Base-by-base conservation (phyloP, 2,329 filamentous ascomycete species). In the Pyrenophora graminea region DNA sequence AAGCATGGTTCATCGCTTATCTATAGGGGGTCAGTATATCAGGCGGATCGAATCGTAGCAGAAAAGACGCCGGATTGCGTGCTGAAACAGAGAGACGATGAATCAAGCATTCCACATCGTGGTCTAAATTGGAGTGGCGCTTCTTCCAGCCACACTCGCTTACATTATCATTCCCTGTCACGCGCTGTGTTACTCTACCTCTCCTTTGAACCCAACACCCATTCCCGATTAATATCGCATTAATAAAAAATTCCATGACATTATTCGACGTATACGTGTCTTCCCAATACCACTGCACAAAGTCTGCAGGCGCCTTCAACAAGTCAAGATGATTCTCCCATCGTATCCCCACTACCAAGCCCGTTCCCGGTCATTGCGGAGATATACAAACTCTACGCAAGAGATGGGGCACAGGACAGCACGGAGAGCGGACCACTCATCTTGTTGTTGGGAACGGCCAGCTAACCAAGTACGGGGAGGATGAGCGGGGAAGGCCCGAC, bases 1-100 rank as follows among this genome's bases (percentile, higher is more conserved):
- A 68, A 64, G 58, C 48, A 65, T 15, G 67, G 64, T 62, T 58
- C 61, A 23, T 62, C 63, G 25, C 46, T 59, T n/a, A 15, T 52
- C 12, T 39, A 49, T 10, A 40, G 32, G 1, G 25, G 25, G 3
- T 49, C 42, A 15, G 30, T 34, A 5, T 40, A 49, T n/a, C 36
- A 12, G 25, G 17, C 55, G 19, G 41, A 38, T 30, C 27, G 27
- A 13, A 30, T 30, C 27, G 27, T 30, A 30, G 27, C 27, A 30
- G 10, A 10, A 30, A 27, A 30, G 10, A 13, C 27, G 12, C 27
- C 27, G 2, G 10, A 30, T 30, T 12, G 27, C 10, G 27, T 30
- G 27, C 10, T 30, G 27, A 7, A 13, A 13, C 27, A 30, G 3
- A 9, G 27, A 30, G 27, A 30, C 8, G 10, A 4, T 30, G 10